Base-by-base conservation (phyloP, 2,329 filamentous ascomycete species). In the Xylariaceae sp. region DNA sequence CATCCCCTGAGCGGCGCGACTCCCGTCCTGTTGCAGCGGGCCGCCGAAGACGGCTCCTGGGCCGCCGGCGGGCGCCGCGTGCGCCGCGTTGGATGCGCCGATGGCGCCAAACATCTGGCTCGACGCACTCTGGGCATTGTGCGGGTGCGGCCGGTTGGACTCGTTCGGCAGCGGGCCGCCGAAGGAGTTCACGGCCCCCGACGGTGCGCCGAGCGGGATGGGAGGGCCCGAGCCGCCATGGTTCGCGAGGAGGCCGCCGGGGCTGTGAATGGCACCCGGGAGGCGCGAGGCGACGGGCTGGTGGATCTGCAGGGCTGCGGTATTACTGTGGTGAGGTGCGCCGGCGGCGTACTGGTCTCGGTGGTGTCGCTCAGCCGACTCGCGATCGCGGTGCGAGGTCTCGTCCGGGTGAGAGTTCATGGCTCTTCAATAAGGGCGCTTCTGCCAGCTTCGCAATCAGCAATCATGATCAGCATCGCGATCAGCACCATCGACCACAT, bases 221-320 rank as follows among this genome's bases (percentile, higher is more conserved):
- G 69, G 59, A 18, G 72, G 67, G 23, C 68, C 64, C 21, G 72
- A 72, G 21, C 73, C 70, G 33, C 79, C 77, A 47, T 87, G 77
- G 45, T 80, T 86, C 7, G 81, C 76, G 24, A 96, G 75, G 22
- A 96, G 71, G 7, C 90, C 90, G 46, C 92, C 90, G 2, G 90
- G 90, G 29, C 88, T 93, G 56, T 94, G 90, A 36, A 95, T 93
- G 33, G 86, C 83, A 43, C 80, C 83, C 37, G 82, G 64, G 42
- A 87, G 68, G 60, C 89, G 70, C 54, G 88, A 78, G 42, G 90
- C 90, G 38, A 95, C 88, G 5, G 90, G 90, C 59, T 96, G 90
- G 60, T 96, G 90, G 49, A 96, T 81, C 35, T 89, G 87, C 35
- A 94, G 85, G 3, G 89, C 87, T 37, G 83, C 86, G 24, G 85